Conservation (phyloP, 1,284 basidiomycete species). For the Boletus chippewaensis region DNA sequence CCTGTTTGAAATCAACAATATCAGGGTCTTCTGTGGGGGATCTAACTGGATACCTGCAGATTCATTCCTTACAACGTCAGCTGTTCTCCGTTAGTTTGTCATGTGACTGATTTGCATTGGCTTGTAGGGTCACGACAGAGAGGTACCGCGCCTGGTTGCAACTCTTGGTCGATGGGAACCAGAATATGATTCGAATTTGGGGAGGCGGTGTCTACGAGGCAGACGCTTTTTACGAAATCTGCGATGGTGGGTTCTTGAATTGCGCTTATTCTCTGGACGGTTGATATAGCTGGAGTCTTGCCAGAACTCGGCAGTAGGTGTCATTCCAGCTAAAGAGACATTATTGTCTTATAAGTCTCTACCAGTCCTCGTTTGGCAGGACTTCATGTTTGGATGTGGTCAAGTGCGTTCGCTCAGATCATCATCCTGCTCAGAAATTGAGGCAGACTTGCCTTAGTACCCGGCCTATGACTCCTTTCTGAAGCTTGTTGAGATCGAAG, state of each 20-base stretch:
- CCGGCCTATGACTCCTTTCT: conserved; percentile 72
- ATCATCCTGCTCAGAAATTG: conserved; percentile 6
- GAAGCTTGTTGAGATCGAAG: conserved; percentile 60
- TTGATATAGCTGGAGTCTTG: conserved; percentile 1
- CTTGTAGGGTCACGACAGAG: conserved; percentile 43
- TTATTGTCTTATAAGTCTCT: conserved; percentile 16
- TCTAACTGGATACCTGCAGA: conserved; percentile 94
- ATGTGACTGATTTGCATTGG: background rate
- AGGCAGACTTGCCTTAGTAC: conserved; percentile 40
- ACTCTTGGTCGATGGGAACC: conserved; percentile 71
- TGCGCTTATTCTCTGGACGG: background rate
- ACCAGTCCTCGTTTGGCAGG: conserved; percentile 80
- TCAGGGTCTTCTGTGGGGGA: conserved; percentile 83
- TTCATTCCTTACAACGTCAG: conserved; percentile 75
- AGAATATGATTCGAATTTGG: conserved; percentile 83
- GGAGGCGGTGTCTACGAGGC: conserved; percentile 80
- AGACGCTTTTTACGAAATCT: conserved; percentile 72
- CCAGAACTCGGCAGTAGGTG: conserved; percentile 62
- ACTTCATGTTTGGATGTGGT: conserved; percentile 85
- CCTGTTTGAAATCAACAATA: conserved; percentile 84
- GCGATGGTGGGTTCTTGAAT: conserved; percentile 50
- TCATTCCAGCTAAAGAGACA: conserved; percentile 8
- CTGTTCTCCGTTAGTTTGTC: conserved; percentile 9
- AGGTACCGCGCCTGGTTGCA: conserved; percentile 68
- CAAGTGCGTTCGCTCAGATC: conserved; percentile 37